phyloP scores from a whole-genome alignment of 2,329 filamentous ascomycete species.

The Emmonsiellopsis sp. region DNA sequence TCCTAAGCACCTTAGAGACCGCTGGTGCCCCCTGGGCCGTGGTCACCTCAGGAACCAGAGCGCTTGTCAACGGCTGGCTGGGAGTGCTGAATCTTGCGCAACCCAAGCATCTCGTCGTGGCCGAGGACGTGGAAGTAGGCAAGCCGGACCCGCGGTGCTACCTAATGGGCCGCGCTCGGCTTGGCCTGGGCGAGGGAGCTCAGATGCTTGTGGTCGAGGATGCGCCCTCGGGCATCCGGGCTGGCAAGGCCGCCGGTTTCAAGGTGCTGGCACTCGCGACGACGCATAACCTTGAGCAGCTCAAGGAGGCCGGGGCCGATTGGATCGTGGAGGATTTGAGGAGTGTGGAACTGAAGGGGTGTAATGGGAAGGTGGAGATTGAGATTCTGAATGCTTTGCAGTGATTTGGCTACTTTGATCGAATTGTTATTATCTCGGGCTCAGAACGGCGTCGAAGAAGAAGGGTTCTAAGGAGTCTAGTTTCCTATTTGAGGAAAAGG shows the following conservation, averaged over 20 bases:
- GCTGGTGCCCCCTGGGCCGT: constrained; percentile 70
- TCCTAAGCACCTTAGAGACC: constrained; percentile 58
- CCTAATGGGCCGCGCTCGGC: constrained; percentile 53
- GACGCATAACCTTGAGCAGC: constrained; percentile 65
- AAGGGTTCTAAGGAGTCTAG: too few species aligned
- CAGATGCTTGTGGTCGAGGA: constrained; percentile 75
- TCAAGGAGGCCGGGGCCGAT: constrained; percentile 69
- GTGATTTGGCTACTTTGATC: constrained; percentile 10
- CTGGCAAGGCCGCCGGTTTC: constrained; percentile 79
- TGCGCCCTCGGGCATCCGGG: constrained; percentile 71
- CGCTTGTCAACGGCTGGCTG: constrained; percentile 64
- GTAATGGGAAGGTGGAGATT: constrained; percentile 53
- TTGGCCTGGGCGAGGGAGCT: constrained; percentile 41
- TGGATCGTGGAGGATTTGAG: constrained; percentile 75
- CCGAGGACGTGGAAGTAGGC: constrained; percentile 64
- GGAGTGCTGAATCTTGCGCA: constrained; percentile 54
- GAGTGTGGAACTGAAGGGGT: constrained; percentile 56
- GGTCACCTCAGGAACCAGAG: constrained; percentile 59
- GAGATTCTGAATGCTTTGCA: constrained; percentile 54
- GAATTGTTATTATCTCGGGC: neutral
- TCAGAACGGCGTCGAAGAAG: neutral
- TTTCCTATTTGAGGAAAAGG: too few species aligned
- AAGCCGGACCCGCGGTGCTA: constrained; percentile 74
- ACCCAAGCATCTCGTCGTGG: constrained; percentile 60
- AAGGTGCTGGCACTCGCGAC: constrained; percentile 76